A percentile compares a stretch with the other conserved stretches of the same genome.
phyloP scores from a whole-genome alignment of 768 basidiomycete species.

The Pulveroboletus sp. region DNA sequence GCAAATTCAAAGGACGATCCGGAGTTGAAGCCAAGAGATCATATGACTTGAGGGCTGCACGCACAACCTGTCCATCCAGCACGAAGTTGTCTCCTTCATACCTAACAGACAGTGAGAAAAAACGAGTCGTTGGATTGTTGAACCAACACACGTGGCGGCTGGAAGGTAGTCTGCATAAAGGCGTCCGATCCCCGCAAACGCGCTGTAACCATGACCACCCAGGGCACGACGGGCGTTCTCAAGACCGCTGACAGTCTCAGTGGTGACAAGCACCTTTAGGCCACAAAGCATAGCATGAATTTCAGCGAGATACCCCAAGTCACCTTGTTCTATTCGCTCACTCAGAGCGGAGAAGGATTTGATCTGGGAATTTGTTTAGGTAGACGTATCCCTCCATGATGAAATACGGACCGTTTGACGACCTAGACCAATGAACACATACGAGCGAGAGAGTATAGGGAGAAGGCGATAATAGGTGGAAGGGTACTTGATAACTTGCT shows the following conservation, averaged over 20 bases:
- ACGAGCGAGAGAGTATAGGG: conserved; percentile 63
- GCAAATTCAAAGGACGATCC: conserved; percentile 7
- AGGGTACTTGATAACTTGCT: conserved; percentile 68
- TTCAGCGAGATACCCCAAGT: conserved; percentile 62
- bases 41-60: conserved; percentile 63
- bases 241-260: conserved; percentile 49
- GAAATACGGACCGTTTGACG: conserved; percentile 46
- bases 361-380: conserved; percentile 32
- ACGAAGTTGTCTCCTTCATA: conserved; percentile 81
- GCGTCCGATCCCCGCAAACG: conserved; percentile 59
- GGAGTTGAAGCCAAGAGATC: conserved; percentile 36
- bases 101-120: conserved; percentile 29
- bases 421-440: conserved; percentile 65
- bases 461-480: conserved; percentile 68
- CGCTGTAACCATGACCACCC: conserved; percentile 77
- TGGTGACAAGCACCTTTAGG: conserved; percentile 57
- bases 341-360: conserved; percentile 48
- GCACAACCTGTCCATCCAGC: conserved; percentile 68
- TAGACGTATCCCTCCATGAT: background rate
- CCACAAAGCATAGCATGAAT: conserved; percentile 69
- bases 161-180: conserved; percentile 65
- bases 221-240: conserved; percentile 65
- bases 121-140: background rate
- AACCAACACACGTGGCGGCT: conserved; percentile 48
- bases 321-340: conserved; percentile 46